These are phyloP conservation scores for Spencermartinsiella europaea DNA, from an alignment of 805 yeast genomes.

Conservation along the genomic window DNA sequence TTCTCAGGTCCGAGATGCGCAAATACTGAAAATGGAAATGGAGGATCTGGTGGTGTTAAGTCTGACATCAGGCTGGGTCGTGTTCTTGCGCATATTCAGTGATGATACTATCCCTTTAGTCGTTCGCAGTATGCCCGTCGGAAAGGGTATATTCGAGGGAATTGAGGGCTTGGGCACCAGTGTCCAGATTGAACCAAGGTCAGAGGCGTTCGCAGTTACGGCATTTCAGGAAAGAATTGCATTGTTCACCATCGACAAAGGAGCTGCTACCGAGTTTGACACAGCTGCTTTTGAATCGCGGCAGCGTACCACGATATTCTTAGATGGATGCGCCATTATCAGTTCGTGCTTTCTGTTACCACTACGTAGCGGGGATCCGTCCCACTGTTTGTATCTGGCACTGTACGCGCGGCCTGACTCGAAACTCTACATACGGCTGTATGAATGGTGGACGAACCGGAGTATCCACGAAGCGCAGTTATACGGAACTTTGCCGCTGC, in stretches of 20 bases:
- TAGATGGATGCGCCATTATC: neutral
- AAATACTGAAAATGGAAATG: neutral
- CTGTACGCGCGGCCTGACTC: neutral
- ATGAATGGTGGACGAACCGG: conserved; percentile 16
- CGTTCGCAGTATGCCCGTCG: neutral
- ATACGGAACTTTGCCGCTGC: conserved; percentile 27
- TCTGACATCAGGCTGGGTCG: conserved; percentile 10
- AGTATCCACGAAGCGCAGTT: conserved; percentile 1
- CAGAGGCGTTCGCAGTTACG: conserved; percentile 4
- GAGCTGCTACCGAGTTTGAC: neutral
- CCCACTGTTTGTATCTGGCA: neutral
- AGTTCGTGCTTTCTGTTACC: neutral
- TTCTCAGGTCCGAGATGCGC: neutral
- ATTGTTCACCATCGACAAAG: neutral
- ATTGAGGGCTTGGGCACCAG: neutral
- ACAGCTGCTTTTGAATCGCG: neutral
- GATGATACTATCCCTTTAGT: conserved; percentile 14
- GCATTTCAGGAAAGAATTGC: conserved; percentile 2
- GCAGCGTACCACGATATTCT: neutral
- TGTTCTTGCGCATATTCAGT: conserved; percentile 10
- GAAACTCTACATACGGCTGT: conserved; percentile 6
- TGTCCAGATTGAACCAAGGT: conserved; percentile 5
- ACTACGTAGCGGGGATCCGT: neutral
- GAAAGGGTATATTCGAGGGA: neutral
- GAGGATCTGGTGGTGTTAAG: conserved; percentile 12